Evolutionary conservation across 768 basidiomycete genomes (phyloP), one percentile per base, ranked within the genome.

Genomic region (Rhizopogon roseolus): DNA sequence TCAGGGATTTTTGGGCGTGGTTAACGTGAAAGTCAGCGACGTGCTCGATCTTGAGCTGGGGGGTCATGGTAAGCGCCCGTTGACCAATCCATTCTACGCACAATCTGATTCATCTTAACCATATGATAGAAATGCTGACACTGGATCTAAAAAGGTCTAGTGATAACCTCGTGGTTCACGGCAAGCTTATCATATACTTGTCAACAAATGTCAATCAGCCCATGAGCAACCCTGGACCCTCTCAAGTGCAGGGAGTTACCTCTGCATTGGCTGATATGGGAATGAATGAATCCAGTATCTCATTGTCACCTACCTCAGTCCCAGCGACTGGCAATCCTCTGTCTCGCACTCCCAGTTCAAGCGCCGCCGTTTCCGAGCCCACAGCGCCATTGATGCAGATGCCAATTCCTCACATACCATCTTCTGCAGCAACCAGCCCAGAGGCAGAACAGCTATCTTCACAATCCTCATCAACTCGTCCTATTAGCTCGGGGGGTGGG

Each of bases 101-200:
- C 17, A 17, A 13, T n/a, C 43, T 42, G 9, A 54, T 43, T 54
- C 54, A 22, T 10, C 29, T 53, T 28, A 56, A 16, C 9, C 17
- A 10, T 36, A 16, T 48, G 46, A 25, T 50, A 94, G 97, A 98
- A 77, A 97, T 97, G 86, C 81, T 98, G 48, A 98, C 96, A 1
- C 70, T 95, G 60, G 97, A 98, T 66, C 76, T 99, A 63, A 97
- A 98, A 77, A 96, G 96, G 72, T 98, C 95, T n/a, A 97, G 96
- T 62, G 97, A 99, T 71, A 95, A 97, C 66, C 83, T 97, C 27
- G 90, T 94, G 45, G 97, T 99, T 4, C 94, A 98, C 64, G 97
- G 97, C 44, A 98, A 98, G 73, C 82, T 99, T 60, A 95, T 98
- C 69, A 83, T 98, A 60, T 94, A 96, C 71, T 81, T 99, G 37